Evolutionary conservation across 768 basidiomycete genomes (phyloP).

Genomic region (Suillus occidentalis): DNA sequence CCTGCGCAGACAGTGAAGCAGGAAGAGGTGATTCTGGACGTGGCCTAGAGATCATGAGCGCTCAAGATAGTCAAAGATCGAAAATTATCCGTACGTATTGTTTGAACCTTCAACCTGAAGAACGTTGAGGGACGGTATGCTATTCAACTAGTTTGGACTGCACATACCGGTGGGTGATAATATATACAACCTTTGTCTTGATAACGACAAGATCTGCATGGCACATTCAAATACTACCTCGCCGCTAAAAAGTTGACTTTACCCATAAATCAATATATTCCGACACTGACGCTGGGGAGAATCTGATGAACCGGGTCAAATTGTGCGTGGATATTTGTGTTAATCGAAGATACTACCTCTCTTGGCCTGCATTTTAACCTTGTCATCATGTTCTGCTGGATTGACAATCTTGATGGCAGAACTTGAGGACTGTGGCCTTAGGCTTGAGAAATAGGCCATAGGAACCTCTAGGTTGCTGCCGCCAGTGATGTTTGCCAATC

Average conservation of each 20-base stretch:
- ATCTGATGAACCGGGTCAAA: slow-evolving; percentile 41
- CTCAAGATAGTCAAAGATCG: neutral
- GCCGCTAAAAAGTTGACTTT: slow-evolving; percentile 14
- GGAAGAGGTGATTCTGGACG: slow-evolving; percentile 46
- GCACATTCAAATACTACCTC: slow-evolving; percentile 1
- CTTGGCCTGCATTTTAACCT: slow-evolving; percentile 42
- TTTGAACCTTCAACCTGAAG: slow-evolving; percentile 21
- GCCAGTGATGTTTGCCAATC: neutral
- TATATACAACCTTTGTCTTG: slow-evolving; percentile 86
- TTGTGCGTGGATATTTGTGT: slow-evolving; percentile 12
- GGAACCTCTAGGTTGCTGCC: slow-evolving; percentile 10
- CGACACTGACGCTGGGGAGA: slow-evolving; percentile 79
- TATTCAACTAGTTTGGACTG: neutral
- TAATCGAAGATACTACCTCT: slow-evolving; percentile 48
- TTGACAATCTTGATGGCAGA: slow-evolving; percentile 73
- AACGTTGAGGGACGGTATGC: neutral
- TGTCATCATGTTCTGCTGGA: slow-evolving; percentile 47
- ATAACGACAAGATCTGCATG: slow-evolving; percentile 72
- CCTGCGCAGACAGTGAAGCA: slow-evolving; percentile 53
- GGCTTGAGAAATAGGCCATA: slow-evolving; percentile 73
- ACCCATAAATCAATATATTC: slow-evolving; percentile 93
- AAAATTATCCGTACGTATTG: slow-evolving; percentile 25
- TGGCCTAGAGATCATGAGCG: slow-evolving; percentile 27
- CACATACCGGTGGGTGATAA: slow-evolving; percentile 70
- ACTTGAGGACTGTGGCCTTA: slow-evolving; percentile 56